These are phyloP conservation scores for Metschnikowia arizonensis DNA, from an alignment of 805 yeast species.

Conservation along the genomic window DNA sequence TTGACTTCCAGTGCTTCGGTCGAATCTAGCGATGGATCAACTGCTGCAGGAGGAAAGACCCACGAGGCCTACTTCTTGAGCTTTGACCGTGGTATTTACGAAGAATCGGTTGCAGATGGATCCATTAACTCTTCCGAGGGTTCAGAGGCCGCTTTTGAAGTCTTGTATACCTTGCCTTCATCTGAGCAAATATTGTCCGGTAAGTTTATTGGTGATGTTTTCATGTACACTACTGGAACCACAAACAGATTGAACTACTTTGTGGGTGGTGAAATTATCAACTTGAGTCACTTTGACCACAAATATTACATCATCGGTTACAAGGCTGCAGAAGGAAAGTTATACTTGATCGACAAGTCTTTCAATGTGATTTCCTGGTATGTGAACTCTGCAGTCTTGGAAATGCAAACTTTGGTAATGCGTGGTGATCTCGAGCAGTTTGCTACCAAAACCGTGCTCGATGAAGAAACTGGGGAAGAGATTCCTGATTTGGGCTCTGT, in stretches of 20 bases:
- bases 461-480: slow-evolving; percentile 37
- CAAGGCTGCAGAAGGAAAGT: slow-evolving; percentile 75
- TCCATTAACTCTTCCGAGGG: slow-evolving; percentile 77
- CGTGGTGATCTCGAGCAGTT: slow-evolving; percentile 86
- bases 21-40: slow-evolving; percentile 20
- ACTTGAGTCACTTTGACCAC: slow-evolving; percentile 88
- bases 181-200: slow-evolving; percentile 80
- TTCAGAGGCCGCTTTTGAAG: slow-evolving; percentile 80
- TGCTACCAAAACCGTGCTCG: slow-evolving; percentile 26
- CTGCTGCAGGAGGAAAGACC: slow-evolving; percentile 35
- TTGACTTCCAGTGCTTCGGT: slow-evolving; percentile 35
- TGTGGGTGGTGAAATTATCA: slow-evolving; percentile 91
- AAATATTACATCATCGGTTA: slow-evolving; percentile 85
- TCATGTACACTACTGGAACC: slow-evolving; percentile 80
- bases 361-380: slow-evolving; percentile 76
- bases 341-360: slow-evolving; percentile 89
- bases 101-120: slow-evolving; percentile 56
- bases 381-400: slow-evolving; percentile 80
- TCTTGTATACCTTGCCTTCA: slow-evolving; percentile 66
- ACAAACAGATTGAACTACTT: slow-evolving; percentile 83
- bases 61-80: slow-evolving; percentile 76
- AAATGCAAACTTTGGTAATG: slow-evolving; percentile 91
- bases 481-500: slow-evolving; percentile 36
- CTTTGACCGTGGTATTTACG: slow-evolving; percentile 65
- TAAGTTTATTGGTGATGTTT: slow-evolving; percentile 96